These are phyloP conservation scores for Dorcoceras hygrometricum DNA, from an alignment of 257 asterid genomes.

Conservation along the genomic window DNA sequence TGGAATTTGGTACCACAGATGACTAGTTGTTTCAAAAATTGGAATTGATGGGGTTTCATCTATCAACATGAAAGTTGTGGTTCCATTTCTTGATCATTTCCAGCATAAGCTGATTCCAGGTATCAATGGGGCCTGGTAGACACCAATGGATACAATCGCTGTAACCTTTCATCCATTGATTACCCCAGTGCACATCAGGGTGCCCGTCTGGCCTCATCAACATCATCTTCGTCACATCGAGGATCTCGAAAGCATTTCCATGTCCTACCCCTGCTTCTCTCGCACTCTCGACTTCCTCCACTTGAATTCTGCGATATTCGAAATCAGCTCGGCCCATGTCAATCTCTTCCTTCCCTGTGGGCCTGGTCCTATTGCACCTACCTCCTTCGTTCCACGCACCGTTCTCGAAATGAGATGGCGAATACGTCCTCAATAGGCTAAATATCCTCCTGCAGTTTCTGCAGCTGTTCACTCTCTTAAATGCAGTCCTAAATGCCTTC, in stretches of 20 bases:
- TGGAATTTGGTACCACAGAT: neutral
- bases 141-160: slow-evolving; percentile 61
- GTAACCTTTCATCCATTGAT: slow-evolving; percentile 37
- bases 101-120: slow-evolving; percentile 40
- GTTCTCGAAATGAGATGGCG: slow-evolving; percentile 48
- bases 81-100: slow-evolving; percentile 23
- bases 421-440: slow-evolving; percentile 35
- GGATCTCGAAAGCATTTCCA: slow-evolving; percentile 30
- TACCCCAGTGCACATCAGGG: slow-evolving; percentile 40
- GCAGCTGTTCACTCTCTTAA: slow-evolving; percentile 35
- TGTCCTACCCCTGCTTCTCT: slow-evolving; percentile 16
- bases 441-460: slow-evolving; percentile 24
- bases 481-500: slow-evolving; percentile 35
- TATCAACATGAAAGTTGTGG: neutral
- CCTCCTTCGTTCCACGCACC: slow-evolving; percentile 52
- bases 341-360: slow-evolving; percentile 26
- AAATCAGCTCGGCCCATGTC: slow-evolving; percentile 16
- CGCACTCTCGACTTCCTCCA: slow-evolving; percentile 34
- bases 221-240: slow-evolving; percentile 47
- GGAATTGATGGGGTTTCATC: neutral
- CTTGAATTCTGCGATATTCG: slow-evolving; percentile 33
- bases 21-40: neutral
- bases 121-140: slow-evolving; percentile 50
- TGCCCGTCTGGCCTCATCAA: slow-evolving; percentile 46
- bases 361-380: slow-evolving; percentile 38